Conservation (phyloP, 139 green algal species). For the Chlorokybus atmophyticus region DNA sequence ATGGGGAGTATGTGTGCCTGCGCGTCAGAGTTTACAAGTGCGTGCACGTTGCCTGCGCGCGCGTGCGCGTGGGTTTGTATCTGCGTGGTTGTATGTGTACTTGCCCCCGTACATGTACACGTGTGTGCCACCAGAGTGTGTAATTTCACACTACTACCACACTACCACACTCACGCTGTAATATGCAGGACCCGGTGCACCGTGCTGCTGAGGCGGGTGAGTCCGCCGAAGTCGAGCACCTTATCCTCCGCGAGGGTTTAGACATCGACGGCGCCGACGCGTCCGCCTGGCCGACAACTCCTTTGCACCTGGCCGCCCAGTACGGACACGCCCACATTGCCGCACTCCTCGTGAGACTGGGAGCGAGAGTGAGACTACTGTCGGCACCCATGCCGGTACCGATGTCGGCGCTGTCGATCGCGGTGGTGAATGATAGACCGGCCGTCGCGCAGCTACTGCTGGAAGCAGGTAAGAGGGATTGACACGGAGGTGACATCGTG, state of each 20-base stretch:
- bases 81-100: too few relatives aligned
- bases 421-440: constrained; percentile 10
- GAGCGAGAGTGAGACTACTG: constrained; percentile 19
- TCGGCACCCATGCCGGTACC: not conserved
- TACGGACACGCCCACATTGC: constrained; percentile 20
- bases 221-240: constrained; percentile 11
- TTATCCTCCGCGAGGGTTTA: constrained; percentile 17
- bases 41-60: too few relatives aligned
- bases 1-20: too few relatives aligned
- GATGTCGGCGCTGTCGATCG: constrained; percentile 9
- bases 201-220: constrained; percentile 24
- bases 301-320: constrained; percentile 25
- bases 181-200: constrained; percentile 22
- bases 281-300: constrained; percentile 14
- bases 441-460: constrained; percentile 14
- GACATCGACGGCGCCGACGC: constrained; percentile 21
- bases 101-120: too few relatives aligned
- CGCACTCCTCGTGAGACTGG: constrained; percentile 15
- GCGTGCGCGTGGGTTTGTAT: too few relatives aligned
- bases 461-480: not conserved
- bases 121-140: too few relatives aligned
- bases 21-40: too few relatives aligned
- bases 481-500: not conserved
- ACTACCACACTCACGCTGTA: too few relatives aligned
- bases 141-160: too few relatives aligned